Evolutionary conservation across 2,329 filamentous ascomycete genomes (phyloP), one percentile per base, ranked within the genome.

Genomic region (Fusarium decemcellulare): DNA sequence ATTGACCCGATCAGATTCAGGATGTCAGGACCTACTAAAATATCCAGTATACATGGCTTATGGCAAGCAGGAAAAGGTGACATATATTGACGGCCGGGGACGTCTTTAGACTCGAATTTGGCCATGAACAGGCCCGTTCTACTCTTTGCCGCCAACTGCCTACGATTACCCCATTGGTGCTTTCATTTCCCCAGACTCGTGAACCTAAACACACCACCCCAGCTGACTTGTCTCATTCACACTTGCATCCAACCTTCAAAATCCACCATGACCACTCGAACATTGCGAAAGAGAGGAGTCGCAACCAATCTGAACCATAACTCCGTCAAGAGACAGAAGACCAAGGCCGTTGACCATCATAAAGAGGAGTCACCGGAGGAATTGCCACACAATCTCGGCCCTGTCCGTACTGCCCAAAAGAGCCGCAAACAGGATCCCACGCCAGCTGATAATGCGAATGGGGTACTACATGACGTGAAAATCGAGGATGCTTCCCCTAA

Each of bases 371-470:
- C 39, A 48, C 37, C 50, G 16, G 66, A 72, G 39, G 63, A 68
- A 40, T 44, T 72, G 42, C 67, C 67, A n/a, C 70, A 71, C 37
- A 72, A 72, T 44, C 67, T 71, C 34, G 59, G 61, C 18, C 60
- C 67, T 53, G 61, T 44, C 48, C 64, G 42, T 36, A 14, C 37
- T 15, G n/a, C 42, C 46, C 48, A n/a, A 37, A 63, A 44, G 47
- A 58, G 60, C 23, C 15, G n/a, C 34, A 42, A 56, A 30, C 44
- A 27, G 44, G 58, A 56, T 27, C 18, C 44, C 9, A 60, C 54
- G 6, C 37, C 52, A 30, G 42, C 40, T 10, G n/a, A 40, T 14
- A 51, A 55, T 11, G 23, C 52, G 2, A 32, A 52, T 37, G 48
- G 40, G 15, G 34, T n/a, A 18, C 7, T 15, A 8, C 9, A 42